These are phyloP conservation scores for Pezicula radicicola DNA, from an alignment of 2,329 filamentous ascomycete species.

Conservation along the genomic window DNA sequence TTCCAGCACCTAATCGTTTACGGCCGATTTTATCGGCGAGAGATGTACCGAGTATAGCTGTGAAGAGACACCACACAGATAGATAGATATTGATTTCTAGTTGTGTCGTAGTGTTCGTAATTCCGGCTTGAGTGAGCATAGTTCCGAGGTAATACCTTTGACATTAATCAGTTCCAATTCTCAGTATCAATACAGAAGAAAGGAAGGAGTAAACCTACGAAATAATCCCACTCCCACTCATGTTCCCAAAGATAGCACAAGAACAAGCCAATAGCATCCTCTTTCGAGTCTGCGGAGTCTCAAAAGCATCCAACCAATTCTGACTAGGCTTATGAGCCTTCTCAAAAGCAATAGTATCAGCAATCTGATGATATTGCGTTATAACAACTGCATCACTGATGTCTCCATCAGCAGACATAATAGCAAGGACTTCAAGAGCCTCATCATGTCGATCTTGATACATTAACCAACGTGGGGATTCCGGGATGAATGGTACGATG, in stretches of 20 bases:
- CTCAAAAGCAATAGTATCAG: background rate
- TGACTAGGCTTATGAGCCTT: background rate
- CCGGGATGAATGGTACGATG: slow-evolving; percentile 38
- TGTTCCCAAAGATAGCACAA: background rate
- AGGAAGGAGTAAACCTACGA: background rate
- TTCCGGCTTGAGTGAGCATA: background rate
- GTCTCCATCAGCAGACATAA: background rate
- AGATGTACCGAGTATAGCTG: background rate
- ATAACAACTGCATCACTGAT: background rate
- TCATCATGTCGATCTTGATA: slow-evolving; percentile 46
- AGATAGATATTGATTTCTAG: background rate
- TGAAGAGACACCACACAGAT: background rate
- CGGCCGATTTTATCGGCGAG: background rate
- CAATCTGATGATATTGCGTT: background rate
- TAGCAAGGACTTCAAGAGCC: slow-evolving; percentile 25
- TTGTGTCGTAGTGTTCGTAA: background rate
- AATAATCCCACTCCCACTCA: background rate
- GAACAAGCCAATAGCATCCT: background rate
- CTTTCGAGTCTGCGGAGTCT: no score
- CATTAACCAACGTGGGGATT: slow-evolving; percentile 50
- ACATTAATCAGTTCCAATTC: background rate
- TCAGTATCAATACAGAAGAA: background rate
- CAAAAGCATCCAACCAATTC: no score
- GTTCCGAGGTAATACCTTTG: background rate
- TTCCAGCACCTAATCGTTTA: background rate